Evolutionary conservation across 176 grass and related monocot genomes (phyloP).

Genomic region (Phoenix roebelenii): DNA sequence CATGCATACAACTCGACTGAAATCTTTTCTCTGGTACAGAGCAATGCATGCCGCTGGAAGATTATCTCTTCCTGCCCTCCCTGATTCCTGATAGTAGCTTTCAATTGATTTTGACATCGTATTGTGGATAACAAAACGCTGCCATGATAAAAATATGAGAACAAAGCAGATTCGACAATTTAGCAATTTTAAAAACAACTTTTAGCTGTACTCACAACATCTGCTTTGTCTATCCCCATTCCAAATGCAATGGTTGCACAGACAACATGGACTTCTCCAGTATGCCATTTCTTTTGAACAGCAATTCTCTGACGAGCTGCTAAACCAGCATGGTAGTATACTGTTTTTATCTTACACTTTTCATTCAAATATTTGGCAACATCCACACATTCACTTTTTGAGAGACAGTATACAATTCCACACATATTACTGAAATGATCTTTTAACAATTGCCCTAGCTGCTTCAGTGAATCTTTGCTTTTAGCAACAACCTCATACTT

Average conservation of each 20-base stretch:
- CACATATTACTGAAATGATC: constrained; percentile 58
- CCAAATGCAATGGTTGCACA: constrained; percentile 95
- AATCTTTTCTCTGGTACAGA: constrained; percentile 84
- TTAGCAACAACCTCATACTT: constrained; percentile 67
- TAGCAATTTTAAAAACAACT: no score
- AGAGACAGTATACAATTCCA: constrained; percentile 79
- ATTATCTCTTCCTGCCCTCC: constrained; percentile 68
- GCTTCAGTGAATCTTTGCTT: constrained; percentile 51
- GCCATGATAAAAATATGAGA: constrained; percentile 2
- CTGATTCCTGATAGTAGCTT: constrained; percentile 96
- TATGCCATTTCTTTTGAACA: constrained; percentile 86
- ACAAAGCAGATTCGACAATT: no score
- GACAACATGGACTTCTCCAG: constrained; percentile 59
- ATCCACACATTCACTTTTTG: constrained; percentile 78
- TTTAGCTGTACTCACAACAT: constrained; percentile 41
- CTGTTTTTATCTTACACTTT: constrained; percentile 64
- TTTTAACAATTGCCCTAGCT: constrained; percentile 69
- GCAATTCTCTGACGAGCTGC: constrained; percentile 39
- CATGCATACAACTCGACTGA: constrained; percentile 82
- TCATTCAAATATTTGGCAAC: constrained; percentile 75
- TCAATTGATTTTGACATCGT: constrained; percentile 92
- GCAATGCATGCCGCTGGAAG: constrained; percentile 52
- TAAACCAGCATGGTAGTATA: constrained; percentile 80
- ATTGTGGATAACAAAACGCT: constrained; percentile 88
- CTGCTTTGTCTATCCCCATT: constrained; percentile 95